A percentile compares a stretch with the other conserved stretches of the same genome.
These are phyloP conservation scores for Helichrysum umbraculigerum DNA, from an alignment of 129 eudicot genomes.

Conservation along the genomic window DNA sequence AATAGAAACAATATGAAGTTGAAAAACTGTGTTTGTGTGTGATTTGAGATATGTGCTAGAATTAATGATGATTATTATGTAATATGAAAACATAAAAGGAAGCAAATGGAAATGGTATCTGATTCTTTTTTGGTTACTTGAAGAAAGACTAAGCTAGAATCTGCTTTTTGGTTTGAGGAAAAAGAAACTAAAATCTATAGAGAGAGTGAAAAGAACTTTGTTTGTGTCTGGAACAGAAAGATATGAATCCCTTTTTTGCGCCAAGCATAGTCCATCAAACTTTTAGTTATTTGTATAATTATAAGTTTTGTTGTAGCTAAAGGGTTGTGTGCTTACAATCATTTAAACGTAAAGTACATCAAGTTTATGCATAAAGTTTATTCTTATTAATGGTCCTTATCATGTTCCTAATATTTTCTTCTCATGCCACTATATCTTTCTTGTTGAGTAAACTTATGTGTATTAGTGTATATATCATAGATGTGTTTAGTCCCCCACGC, in stretches of 20 bases:
- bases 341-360: too few relatives aligned
- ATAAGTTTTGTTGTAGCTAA: too few relatives aligned
- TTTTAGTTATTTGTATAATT: too few relatives aligned
- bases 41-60: conserved; percentile 5
- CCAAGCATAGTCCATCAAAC: conserved; percentile 7
- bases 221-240: background rate
- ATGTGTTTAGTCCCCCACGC: background rate
- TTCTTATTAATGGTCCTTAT: too few relatives aligned
- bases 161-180: conserved; percentile 19
- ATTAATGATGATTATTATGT: background rate
- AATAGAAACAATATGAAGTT: background rate
- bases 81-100: conserved; percentile 14
- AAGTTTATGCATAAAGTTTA: too few relatives aligned
- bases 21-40: conserved; percentile 6
- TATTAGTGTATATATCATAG: too few relatives aligned
- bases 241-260: conserved; percentile 36
- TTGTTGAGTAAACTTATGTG: background rate
- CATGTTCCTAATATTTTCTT: too few relatives aligned
- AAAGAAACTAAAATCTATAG: conserved; percentile 12
- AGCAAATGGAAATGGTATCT: conserved; percentile 27
- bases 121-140: conserved; percentile 27
- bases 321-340: too few relatives aligned
- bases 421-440: too few relatives aligned
- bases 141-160: conserved; percentile 26
- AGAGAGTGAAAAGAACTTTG: background rate